A percentile compares a stretch with the other conserved stretches of the same genome.
Conservation (phyloP, 768 basidiomycete species). For the Pleurotus djamor region DNA sequence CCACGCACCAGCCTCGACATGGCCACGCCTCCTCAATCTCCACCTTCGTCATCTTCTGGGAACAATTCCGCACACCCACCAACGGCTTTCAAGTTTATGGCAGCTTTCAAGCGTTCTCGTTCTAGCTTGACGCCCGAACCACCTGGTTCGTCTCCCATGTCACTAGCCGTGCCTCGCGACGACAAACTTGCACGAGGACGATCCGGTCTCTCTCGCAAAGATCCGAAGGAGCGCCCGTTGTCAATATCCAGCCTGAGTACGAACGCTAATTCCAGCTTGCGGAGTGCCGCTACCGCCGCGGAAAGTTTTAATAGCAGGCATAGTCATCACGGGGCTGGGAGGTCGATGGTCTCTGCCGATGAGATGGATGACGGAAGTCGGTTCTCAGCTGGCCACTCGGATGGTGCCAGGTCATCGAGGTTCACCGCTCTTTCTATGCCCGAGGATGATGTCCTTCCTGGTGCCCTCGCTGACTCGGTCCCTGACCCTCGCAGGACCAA, state of each 20-base stretch:
- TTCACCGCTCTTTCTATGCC: slow-evolving; percentile 29
- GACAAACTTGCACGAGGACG: slow-evolving; percentile 8
- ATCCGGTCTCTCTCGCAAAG: slow-evolving; percentile 25
- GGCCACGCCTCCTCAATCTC: slow-evolving; percentile 27
- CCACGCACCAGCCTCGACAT: slow-evolving; percentile 49
- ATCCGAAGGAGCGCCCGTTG: slow-evolving; percentile 44
- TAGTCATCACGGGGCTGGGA: slow-evolving; percentile 17
- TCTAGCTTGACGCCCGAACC: slow-evolving; percentile 51
- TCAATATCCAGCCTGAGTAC: slow-evolving; percentile 64
- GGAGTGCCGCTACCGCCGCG: slow-evolving; percentile 51
- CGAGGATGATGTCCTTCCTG: slow-evolving; percentile 17
- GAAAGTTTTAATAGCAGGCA: slow-evolving; percentile 36
- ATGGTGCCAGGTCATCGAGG: slow-evolving; percentile 24
- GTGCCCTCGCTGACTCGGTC: slow-evolving; percentile 34
- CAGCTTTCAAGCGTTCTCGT: slow-evolving; percentile 62
- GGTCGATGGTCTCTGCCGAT: slow-evolving; percentile 26
- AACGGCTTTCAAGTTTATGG: slow-evolving; percentile 63
- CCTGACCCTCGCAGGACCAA: slow-evolving; percentile 28
- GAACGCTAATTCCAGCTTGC: slow-evolving; percentile 51
- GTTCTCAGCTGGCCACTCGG: slow-evolving; percentile 1
- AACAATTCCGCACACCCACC: slow-evolving; percentile 37
- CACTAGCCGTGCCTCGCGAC: slow-evolving; percentile 16
- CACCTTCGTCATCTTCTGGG: slow-evolving; percentile 16
- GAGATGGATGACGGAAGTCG: slow-evolving; percentile 10
- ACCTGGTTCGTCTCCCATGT: slow-evolving; percentile 25